A percentile compares a stretch with the other conserved stretches of the same genome.
These are phyloP conservation scores for Avicennia marina DNA, from an alignment of 257 asterid genomes.

Conservation along the genomic window DNA sequence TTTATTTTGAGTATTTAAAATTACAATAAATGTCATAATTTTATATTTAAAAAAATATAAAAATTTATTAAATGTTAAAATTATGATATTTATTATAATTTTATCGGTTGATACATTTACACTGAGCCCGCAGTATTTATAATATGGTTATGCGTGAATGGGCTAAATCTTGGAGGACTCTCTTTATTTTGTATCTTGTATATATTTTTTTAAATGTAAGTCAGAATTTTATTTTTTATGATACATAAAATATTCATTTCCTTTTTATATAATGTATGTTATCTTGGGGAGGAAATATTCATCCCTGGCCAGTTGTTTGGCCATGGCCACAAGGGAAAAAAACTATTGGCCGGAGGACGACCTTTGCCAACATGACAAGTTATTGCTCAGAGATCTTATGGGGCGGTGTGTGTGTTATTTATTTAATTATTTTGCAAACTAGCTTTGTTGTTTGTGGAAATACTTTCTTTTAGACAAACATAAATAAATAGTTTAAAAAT, in stretches of 20 bases:
- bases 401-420: neutral
- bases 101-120: no score
- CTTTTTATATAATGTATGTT: neutral
- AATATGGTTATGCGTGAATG: slow-evolving; percentile 20
- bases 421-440: neutral
- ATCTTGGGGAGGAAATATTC: slow-evolving; percentile 20
- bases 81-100: no score
- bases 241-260: slow-evolving; percentile 23
- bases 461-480: no score
- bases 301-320: slow-evolving; percentile 8
- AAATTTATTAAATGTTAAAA: no score
- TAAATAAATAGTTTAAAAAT: no score
- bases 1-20: no score
- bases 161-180: slow-evolving; percentile 20
- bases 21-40: no score
- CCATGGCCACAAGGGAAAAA: neutral
- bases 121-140: no score
- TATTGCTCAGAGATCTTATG: no score
- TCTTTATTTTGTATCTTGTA: neutral
- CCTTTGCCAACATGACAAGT: neutral
- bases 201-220: slow-evolving; percentile 4
- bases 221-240: slow-evolving; percentile 14
- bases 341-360: slow-evolving; percentile 10
- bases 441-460: neutral
- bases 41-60: no score